Percentiles rank a stretch among this genome's conserved stretches.
Evolutionary conservation across 805 yeast genomes (phyloP).

Genomic region (Zygoascus bituminiphila): DNA sequence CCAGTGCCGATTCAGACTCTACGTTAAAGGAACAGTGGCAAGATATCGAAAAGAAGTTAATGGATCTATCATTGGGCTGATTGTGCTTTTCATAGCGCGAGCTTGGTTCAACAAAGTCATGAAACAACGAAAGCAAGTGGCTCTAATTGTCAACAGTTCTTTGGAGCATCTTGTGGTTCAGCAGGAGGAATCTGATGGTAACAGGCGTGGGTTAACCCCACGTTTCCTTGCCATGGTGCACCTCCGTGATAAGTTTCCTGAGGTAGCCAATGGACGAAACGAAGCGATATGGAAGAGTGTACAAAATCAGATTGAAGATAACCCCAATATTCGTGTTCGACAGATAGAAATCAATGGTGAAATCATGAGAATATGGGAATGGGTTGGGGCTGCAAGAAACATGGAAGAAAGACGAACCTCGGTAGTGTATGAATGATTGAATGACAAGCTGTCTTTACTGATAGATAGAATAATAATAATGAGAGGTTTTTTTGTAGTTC

Average conservation of each 20-base stretch:
- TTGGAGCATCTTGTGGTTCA: constrained; percentile 11
- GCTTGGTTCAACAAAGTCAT: neutral
- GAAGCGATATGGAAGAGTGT: constrained; percentile 46
- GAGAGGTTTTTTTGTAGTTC: neutral
- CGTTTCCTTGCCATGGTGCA: constrained; percentile 14
- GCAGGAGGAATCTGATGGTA: constrained; percentile 13
- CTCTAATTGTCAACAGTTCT: constrained; percentile 4
- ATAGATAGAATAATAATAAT: neutral
- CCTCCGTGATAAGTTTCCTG: constrained; percentile 10
- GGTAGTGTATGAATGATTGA: neutral
- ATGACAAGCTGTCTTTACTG: neutral
- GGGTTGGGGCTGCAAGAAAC: constrained; percentile 35
- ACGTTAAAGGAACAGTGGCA: constrained; percentile 14
- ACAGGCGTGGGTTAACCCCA: constrained; percentile 14
- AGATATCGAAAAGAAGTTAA: constrained; percentile 15
- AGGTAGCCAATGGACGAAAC: constrained; percentile 9
- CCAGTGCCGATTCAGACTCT: constrained; percentile 15
- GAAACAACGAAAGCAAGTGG: constrained; percentile 2
- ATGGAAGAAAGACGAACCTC: neutral
- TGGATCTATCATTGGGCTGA: constrained; percentile 1
- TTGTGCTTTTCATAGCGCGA: constrained; percentile 4
- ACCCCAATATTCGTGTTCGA: constrained; percentile 54
- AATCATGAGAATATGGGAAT: constrained; percentile 80
- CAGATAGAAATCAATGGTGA: constrained; percentile 77
- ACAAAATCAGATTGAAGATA: constrained; percentile 47